These are phyloP conservation scores for Coemansia sp. DNA, from an alignment of 192 early-diverging fungal genomes.

Conservation along the genomic window DNA sequence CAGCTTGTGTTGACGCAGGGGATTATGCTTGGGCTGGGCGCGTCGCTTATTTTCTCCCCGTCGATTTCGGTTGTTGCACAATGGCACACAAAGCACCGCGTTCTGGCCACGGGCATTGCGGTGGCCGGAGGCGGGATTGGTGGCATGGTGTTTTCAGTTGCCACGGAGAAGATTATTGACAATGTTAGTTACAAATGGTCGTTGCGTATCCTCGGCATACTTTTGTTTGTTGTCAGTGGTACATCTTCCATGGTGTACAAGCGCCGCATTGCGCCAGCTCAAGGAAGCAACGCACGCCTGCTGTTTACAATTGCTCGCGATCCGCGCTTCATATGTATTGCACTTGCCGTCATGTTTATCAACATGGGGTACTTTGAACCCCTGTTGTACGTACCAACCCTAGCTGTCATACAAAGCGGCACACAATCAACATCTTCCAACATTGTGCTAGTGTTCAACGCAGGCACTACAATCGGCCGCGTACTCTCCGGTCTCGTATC, in stretches of 20 bases:
- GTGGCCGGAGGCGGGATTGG: constrained; percentile 70
- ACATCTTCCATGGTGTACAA: constrained; percentile 12
- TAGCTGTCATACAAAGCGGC: constrained; percentile 5
- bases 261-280: constrained; percentile 9
- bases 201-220: constrained; percentile 12
- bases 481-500: constrained; percentile 8
- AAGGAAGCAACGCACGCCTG: constrained; percentile 4
- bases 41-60: constrained; percentile 65
- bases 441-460: constrained; percentile 19
- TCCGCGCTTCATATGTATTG: constrained; percentile 15
- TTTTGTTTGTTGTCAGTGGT: constrained; percentile 3
- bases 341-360: constrained; percentile 6
- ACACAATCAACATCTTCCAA: not conserved
- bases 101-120: constrained; percentile 68
- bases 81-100: constrained; percentile 64
- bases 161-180: constrained; percentile 55
- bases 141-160: constrained; percentile 59
- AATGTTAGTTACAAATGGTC: constrained; percentile 17
- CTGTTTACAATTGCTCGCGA: not conserved
- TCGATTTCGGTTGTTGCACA: constrained; percentile 63
- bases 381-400: constrained; percentile 15
- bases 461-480: constrained; percentile 17
- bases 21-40: constrained; percentile 67
- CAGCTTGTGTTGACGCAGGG: constrained; percentile 70
- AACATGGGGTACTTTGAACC: constrained; percentile 30